A percentile compares a stretch with the other conserved stretches of the same genome.
Conservation (phyloP, 2,329 filamentous ascomycete genomes). For the Alternaria solani region DNA sequence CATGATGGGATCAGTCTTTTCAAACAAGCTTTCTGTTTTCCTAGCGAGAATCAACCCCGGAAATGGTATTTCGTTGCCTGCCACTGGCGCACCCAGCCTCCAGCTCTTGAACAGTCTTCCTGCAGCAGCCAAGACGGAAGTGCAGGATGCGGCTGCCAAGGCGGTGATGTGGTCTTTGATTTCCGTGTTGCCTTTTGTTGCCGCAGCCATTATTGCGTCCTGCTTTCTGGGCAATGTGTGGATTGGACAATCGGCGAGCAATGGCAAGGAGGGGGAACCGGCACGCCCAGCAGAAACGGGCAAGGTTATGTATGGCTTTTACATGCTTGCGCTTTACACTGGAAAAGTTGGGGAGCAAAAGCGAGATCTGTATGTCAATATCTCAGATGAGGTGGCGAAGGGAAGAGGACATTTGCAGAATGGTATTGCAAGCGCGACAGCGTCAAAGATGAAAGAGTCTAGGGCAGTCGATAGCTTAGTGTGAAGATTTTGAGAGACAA, state of each 20-base stretch:
- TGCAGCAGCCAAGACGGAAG: conserved; percentile 42
- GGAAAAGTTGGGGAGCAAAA: conserved; percentile 17
- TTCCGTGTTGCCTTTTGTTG: conserved; percentile 67
- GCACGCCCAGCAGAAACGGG: conserved; percentile 18
- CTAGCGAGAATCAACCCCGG: conserved; percentile 30
- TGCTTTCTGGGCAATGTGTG: conserved; percentile 61
- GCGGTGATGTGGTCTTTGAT: conserved; percentile 73
- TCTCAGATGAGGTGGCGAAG: conserved; percentile 12
- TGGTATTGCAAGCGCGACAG: background rate
- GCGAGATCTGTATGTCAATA: conserved; percentile 27
- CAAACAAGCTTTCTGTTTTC: conserved; percentile 60
- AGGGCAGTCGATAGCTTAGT: background rate
- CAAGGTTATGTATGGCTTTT: conserved; percentile 30
- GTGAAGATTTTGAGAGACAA: background rate
- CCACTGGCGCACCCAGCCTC: conserved; percentile 36
- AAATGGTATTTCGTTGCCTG: conserved; percentile 32
- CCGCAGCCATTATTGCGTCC: conserved; percentile 56
- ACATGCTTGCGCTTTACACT: conserved; percentile 26
- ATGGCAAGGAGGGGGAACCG: conserved; percentile 19
- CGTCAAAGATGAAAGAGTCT: background rate
- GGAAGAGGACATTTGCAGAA: background rate
- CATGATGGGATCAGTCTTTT: conserved; percentile 74
- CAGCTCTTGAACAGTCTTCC: conserved; percentile 52
- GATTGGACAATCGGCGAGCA: conserved; percentile 50
- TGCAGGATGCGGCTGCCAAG: conserved; percentile 58